Evolutionary conservation across 345 rosid genomes (phyloP).

Genomic region (Sisymbrium altissimum): DNA sequence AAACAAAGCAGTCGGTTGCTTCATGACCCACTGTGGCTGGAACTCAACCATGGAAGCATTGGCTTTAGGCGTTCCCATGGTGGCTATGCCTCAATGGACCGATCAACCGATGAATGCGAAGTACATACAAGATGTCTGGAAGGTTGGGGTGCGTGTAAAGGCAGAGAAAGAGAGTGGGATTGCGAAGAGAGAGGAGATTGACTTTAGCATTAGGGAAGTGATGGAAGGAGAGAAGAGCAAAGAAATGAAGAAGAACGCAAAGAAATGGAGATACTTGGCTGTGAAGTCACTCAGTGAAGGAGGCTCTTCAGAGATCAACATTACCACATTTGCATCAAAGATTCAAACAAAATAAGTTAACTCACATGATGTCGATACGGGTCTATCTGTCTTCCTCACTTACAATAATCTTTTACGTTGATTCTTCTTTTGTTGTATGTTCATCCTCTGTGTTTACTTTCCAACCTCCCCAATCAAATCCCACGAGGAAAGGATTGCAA

Average conservation of each 20-base stretch:
- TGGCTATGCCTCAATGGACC: conserved; percentile 58
- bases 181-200: conserved; percentile 49
- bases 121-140: conserved; percentile 57
- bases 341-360: conserved; percentile 14
- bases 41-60: conserved; percentile 54
- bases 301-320: conserved; percentile 49
- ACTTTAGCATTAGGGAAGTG: conserved; percentile 43
- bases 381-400: neutral
- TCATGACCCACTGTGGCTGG: conserved; percentile 69
- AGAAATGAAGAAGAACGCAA: conserved; percentile 40
- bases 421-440: conserved; percentile 10
- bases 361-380: neutral
- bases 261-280: conserved; percentile 52
- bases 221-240: conserved; percentile 49
- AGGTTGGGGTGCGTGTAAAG: conserved; percentile 54
- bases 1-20: conserved; percentile 49
- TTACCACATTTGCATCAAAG: conserved; percentile 35
- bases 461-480: neutral
- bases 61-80: conserved; percentile 52
- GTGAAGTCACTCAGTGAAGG: conserved; percentile 42
- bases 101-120: conserved; percentile 56
- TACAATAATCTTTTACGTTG: neutral
- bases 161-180: conserved; percentile 43
- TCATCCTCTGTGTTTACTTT: neutral
- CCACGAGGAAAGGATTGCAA: neutral